A percentile compares a stretch with the other conserved stretches of the same genome.
Conservation (phyloP, 306 rosid species). For the Prunus mume region DNA sequence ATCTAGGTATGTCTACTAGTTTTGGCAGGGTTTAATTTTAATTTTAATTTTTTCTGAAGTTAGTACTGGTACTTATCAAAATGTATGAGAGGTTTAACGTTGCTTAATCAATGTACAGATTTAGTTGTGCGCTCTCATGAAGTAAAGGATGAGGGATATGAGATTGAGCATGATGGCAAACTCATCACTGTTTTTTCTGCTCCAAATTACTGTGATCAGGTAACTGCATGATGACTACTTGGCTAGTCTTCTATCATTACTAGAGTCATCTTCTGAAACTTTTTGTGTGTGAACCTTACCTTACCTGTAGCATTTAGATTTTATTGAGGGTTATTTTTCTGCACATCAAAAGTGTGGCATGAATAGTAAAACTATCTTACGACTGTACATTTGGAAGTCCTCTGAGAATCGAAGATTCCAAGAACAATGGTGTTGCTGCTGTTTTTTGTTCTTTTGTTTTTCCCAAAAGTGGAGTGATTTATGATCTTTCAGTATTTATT, state of each 20-base stretch:
- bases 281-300: neutral
- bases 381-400: neutral
- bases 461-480: no score
- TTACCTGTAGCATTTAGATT: neutral
- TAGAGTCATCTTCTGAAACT: neutral
- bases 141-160: conserved; percentile 98
- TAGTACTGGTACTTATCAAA: neutral
- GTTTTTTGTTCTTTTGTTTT: neutral
- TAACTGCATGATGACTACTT: conserved; percentile 25
- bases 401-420: neutral
- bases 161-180: conserved; percentile 95
- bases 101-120: conserved; percentile 46
- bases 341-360: neutral
- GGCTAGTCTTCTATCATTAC: neutral
- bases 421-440: neutral
- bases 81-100: conserved; percentile 13
- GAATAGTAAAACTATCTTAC: neutral
- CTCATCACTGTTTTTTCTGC: conserved; percentile 99
- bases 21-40: neutral
- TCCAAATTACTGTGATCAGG: conserved; percentile 99
- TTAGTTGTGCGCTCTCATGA: conserved; percentile 98
- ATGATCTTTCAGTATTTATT: no score
- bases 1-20: conserved; percentile 53
- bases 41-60: neutral
- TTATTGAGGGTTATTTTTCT: neutral